Evolutionary conservation across 2,329 filamentous ascomycete genomes (phyloP), one percentile per base, ranked within the genome.

Genomic region (Tolypocladium capitatum): DNA sequence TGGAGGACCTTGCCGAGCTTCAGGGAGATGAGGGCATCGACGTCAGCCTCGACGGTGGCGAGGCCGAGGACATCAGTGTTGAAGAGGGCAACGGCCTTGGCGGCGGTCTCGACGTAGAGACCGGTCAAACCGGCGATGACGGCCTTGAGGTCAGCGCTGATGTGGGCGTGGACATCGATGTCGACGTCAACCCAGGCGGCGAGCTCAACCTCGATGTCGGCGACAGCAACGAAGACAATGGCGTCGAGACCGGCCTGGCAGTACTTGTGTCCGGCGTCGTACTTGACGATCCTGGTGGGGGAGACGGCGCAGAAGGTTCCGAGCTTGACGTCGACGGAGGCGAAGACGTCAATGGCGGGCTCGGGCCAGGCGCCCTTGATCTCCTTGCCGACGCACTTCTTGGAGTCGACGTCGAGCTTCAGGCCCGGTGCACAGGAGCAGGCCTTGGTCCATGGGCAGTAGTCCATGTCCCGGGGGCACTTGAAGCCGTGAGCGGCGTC

Each of bases 361-460:
- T 60, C 52, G 33, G 64, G 62, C 64, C 64, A 67, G 50, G 60
- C 57, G 46, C 64, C 63, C 2, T 31, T 51, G 36, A 59, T 50
- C 43, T 47, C 41, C 18, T 46, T 46, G 43, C 64, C 64, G 24
- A 50, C 38, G 50, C 64, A 67, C 40, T 32, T 27, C 47, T 51
- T 54, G 45, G 51, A 46, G 41, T 55, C 49, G 41, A 62, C 50
- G 40, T 72, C 66, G 51, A 64, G 65, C 47, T 61, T 57, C 58
- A 67, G 62, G 49, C 68, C 70, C 14, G 68, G 63, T 14, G 63
- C 51, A 49, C 71, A 72, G 16, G 70, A 58, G 58, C 72, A 74
- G 31, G 69, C 48, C 54, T 60, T 61, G 49, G 59, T 60, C 64
- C 64, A 67, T 49, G 60, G 57, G 56, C 59, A 62, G 60, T 67